Percentiles rank a stretch among this genome's conserved stretches.
phyloP scores from a whole-genome alignment of 2,329 filamentous ascomycete species.

The Trichoderma gracile region DNA sequence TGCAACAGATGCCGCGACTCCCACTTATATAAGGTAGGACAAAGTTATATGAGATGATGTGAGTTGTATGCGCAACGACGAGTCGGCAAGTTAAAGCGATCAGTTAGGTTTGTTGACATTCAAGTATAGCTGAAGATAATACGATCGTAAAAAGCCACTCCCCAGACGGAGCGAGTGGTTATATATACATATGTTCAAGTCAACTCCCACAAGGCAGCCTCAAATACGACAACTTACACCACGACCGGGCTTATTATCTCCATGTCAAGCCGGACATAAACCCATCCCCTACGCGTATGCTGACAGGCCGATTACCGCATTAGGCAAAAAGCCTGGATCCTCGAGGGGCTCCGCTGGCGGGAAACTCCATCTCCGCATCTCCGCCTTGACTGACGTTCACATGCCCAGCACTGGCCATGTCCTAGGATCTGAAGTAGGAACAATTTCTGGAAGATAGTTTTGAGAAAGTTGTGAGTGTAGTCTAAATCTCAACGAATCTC shows the following conservation, averaged over 20 bases:
- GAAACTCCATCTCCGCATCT: conserved; percentile 19
- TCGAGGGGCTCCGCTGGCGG: not conserved
- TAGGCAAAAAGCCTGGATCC: not conserved
- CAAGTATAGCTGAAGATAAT: too few relatives aligned
- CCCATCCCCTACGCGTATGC: not conserved
- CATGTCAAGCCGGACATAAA: conserved; percentile 18
- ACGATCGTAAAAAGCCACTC: too few relatives aligned
- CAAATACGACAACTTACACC: not conserved
- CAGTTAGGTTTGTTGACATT: too few relatives aligned
- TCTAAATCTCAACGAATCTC: conserved; percentile 1
- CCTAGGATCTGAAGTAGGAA: too few relatives aligned
- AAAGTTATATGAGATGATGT: too few relatives aligned
- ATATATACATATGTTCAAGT: not conserved
- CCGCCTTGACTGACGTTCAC: not conserved
- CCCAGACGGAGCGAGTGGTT: too few relatives aligned
- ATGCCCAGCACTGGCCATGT: too few relatives aligned
- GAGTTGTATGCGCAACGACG: too few relatives aligned
- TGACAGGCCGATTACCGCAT: conserved; percentile 14
- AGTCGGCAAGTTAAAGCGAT: too few relatives aligned
- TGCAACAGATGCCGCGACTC: too few relatives aligned
- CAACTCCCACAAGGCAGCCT: not conserved
- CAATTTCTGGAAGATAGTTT: too few relatives aligned
- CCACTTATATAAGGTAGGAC: too few relatives aligned
- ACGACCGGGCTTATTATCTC: conserved; percentile 1
- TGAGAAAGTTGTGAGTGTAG: not conserved